phyloP scores from a whole-genome alignment of 1,139 yeast genomes.

The Suhomyces anneliseae region DNA sequence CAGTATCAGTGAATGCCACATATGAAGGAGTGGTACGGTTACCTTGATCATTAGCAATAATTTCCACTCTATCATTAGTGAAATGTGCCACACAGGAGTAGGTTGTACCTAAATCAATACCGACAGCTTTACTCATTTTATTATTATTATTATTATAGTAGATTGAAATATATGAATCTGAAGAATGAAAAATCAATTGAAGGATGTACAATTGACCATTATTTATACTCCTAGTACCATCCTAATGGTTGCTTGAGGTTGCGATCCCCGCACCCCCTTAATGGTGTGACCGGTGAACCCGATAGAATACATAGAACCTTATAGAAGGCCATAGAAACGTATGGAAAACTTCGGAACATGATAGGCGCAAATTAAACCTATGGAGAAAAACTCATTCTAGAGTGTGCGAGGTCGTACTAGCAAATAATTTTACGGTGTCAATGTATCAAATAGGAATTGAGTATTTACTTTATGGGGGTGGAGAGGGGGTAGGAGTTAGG shows the following conservation, averaged over 20 bases:
- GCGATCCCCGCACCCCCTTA: constrained; percentile 11
- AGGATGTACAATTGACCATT: neutral
- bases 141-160: neutral
- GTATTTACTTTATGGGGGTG: neutral
- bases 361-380: no score
- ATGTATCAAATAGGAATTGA: neutral
- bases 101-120: constrained; percentile 32
- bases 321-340: constrained; percentile 2
- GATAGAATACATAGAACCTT: constrained; percentile 1
- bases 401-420: neutral
- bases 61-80: constrained; percentile 20
- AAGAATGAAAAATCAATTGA: neutral
- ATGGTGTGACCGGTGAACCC: constrained; percentile 9
- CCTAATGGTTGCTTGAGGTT: constrained; percentile 7
- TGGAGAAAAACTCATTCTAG: neutral
- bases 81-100: constrained; percentile 30
- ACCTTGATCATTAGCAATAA: constrained; percentile 54
- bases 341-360: constrained; percentile 2
- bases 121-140: constrained; percentile 22
- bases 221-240: constrained; percentile 5
- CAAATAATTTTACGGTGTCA: neutral
- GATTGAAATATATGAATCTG: neutral
- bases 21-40: constrained; percentile 40
- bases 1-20: constrained; percentile 31
- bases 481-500: neutral